Base-by-base conservation (phyloP, 805 yeast genomes). In the Saccharomyces paradoxus region DNA sequence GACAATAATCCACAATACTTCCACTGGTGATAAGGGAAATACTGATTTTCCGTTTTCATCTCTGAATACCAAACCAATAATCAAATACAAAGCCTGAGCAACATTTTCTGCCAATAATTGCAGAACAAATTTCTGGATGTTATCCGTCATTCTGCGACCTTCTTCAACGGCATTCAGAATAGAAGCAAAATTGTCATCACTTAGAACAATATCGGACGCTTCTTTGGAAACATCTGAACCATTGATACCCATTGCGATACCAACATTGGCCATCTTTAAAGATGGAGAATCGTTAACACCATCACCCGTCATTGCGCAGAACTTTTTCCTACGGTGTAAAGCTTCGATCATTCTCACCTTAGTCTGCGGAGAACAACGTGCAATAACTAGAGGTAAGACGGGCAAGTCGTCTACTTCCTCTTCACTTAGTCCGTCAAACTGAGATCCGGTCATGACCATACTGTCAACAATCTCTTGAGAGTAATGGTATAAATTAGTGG, bases 221-320 rank as follows among this genome's bases (percentile, higher is more conserved):
- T 94, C 99, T 66, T 92, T 94, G 51, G 98, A 98, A 44, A 92
- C 99, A 70, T 92, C 99, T 0, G 98, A 92, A 56, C 99, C 99
- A 70, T 87, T 84, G 60, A 83, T 81, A 56, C 90, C 92, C 94
- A 91, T 90, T 17, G 96, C 87, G 64, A 92, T 89, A 64, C 98
- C 98, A 60, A 92, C 92, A 72, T 91, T 96, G 3, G 98, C 97
- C 68, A 90, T 78, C 67, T 92, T 91, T 63, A 92, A 79, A 14
- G 97, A 96, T 14, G 98, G 98, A 0, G 98, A 97, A 74, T 91
- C 98, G 68, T 91, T 91, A 24, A 92, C 97, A 72, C 98, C 98
- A 71, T 91, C 98, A 63, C 99, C 99, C n/a, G 98, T 91, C 97
- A 92, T 91, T 17, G 97, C 98, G 56, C 94, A 97, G 58, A 91